Evolutionary conservation across 306 rosid genomes (phyloP).

Genomic region (Ziziphus jujuba): DNA sequence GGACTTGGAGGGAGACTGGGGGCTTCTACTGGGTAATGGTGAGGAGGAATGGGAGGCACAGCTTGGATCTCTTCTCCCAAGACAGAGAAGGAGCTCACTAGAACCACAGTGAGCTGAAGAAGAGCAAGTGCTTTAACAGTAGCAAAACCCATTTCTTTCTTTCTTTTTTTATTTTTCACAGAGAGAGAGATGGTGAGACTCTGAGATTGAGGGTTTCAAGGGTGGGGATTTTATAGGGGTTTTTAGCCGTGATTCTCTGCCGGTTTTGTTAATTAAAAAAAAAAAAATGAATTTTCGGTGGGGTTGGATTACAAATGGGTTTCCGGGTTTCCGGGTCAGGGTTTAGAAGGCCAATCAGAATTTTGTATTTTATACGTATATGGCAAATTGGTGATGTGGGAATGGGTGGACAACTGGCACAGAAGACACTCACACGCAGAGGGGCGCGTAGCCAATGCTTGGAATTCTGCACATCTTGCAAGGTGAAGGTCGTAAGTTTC

Average conservation of each 20-base stretch:
- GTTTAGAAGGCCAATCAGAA: background rate
- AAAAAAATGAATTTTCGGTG: background rate
- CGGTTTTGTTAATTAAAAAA: slow-evolving; percentile 15
- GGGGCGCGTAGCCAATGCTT: slow-evolving; percentile 9
- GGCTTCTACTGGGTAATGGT: slow-evolving; percentile 12
- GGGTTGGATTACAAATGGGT: background rate
- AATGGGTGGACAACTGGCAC: slow-evolving; percentile 11
- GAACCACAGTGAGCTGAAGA: slow-evolving; percentile 15
- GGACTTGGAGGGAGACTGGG: slow-evolving; percentile 24
- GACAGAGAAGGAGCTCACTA: slow-evolving; percentile 26
- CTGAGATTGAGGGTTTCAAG: background rate
- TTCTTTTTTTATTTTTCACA: slow-evolving; percentile 1
- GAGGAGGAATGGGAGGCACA: slow-evolving; percentile 34
- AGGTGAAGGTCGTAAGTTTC: slow-evolving; percentile 36
- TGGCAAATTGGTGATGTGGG: background rate
- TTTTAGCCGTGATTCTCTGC: slow-evolving; percentile 30
- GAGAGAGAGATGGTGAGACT: background rate
- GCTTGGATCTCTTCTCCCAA: slow-evolving; percentile 13
- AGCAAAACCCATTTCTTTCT: slow-evolving; percentile 15
- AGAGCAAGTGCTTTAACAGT: slow-evolving; percentile 5
- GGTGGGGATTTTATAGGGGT: slow-evolving; percentile 36
- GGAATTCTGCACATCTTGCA: slow-evolving; percentile 14
- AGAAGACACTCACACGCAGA: slow-evolving; percentile 23
- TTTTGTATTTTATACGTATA: background rate
- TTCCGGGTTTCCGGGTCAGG: slow-evolving; percentile 4